Percentiles rank a stretch among this genome's conserved stretches.
phyloP scores from a whole-genome alignment of 2,329 filamentous ascomycete species.

The Aspergillus pseudoterreus region DNA sequence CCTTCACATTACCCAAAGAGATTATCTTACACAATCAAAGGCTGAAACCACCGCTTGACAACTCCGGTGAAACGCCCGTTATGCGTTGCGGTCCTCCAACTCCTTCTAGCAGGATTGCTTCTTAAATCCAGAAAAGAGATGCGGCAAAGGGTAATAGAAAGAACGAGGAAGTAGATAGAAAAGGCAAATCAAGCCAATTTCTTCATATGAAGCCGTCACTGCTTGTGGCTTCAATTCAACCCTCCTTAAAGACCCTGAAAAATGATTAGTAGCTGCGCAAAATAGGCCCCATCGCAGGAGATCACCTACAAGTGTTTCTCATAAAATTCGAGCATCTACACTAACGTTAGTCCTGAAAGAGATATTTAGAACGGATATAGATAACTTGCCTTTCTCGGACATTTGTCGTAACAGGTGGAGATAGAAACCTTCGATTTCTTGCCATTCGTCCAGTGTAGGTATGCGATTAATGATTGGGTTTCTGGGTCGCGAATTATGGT shows the following conservation, averaged over 20 bases:
- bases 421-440: conserved; percentile 42
- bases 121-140: background rate
- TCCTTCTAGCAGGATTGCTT: background rate
- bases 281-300: background rate
- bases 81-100: conserved; percentile 7
- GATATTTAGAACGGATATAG: background rate
- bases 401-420: conserved; percentile 40
- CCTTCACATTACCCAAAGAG: conserved; percentile 3
- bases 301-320: conserved; percentile 45
- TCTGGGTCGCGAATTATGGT: conserved; percentile 40
- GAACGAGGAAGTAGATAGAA: background rate
- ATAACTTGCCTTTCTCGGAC: conserved; percentile 37
- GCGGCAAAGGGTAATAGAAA: background rate
- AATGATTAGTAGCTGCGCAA: conserved; percentile 11
- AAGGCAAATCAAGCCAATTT: background rate
- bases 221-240: conserved; percentile 7
- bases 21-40: conserved; percentile 11
- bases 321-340: conserved; percentile 48
- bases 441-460: conserved; percentile 43
- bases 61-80: conserved; percentile 11
- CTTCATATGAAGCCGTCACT: background rate
- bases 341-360: conserved; percentile 11
- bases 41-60: background rate
- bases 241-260: conserved; percentile 35
- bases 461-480: conserved; percentile 33